Conservation (phyloP, 768 basidiomycete genomes). For the Russula compacta region DNA sequence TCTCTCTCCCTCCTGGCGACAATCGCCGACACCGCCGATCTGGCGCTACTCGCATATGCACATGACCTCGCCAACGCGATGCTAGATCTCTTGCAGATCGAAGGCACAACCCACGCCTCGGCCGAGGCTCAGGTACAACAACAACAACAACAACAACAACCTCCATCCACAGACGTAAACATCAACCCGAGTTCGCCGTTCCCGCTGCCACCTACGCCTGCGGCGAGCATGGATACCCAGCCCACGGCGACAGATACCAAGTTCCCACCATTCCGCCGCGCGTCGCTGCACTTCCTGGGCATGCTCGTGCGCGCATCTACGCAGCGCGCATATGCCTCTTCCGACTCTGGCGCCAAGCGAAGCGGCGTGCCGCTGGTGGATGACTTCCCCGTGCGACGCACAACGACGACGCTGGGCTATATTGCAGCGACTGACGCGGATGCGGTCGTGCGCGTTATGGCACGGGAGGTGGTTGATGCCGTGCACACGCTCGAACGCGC, state of each 20-base stretch:
- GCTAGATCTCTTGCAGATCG: constrained; percentile 68
- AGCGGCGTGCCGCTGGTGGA: neutral
- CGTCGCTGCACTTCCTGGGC: constrained; percentile 76
- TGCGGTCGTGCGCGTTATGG: constrained; percentile 17
- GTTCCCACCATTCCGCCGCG: constrained; percentile 73
- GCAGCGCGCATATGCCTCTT: constrained; percentile 33
- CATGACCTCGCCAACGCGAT: constrained; percentile 55
- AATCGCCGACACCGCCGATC: constrained; percentile 53
- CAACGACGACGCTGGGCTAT: constrained; percentile 14
- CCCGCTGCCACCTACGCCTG: neutral
- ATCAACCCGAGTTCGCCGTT: neutral
- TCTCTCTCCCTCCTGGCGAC: constrained; percentile 63
- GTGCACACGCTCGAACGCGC: constrained; percentile 11
- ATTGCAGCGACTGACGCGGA: constrained; percentile 17
- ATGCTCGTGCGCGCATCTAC: constrained; percentile 56
- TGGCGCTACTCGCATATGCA: constrained; percentile 55
- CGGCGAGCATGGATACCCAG: constrained; percentile 40
- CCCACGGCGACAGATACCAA: constrained; percentile 54
- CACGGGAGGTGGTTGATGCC: constrained; percentile 17
- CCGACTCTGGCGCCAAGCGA: neutral
- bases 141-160: neutral
- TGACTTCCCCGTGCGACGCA: constrained; percentile 15
- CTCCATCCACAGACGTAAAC: neutral
- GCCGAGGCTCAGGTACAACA: neutral
- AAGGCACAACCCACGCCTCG: constrained; percentile 35